Percentiles rank a stretch among this genome's conserved stretches.
Conservation (phyloP, 1,139 yeast genomes). For the Groenewaldozyma auringiensis region DNA sequence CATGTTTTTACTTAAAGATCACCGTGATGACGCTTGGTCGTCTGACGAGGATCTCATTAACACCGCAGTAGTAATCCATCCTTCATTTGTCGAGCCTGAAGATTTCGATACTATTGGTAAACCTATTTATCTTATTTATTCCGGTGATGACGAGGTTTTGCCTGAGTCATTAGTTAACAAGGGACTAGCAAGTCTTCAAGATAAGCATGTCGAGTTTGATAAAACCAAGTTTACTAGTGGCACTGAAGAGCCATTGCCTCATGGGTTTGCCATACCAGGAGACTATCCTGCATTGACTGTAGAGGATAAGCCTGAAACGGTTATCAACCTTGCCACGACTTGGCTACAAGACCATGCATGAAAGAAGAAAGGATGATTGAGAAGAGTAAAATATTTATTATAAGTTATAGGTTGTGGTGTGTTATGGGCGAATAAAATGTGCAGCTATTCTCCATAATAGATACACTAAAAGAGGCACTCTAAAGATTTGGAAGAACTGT, state of each 20-base stretch:
- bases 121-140: slow-evolving; percentile 30
- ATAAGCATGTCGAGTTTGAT: slow-evolving; percentile 18
- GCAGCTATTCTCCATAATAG: slow-evolving; percentile 11
- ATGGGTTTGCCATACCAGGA: slow-evolving; percentile 37
- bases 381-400: background rate
- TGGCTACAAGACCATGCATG: slow-evolving; percentile 23
- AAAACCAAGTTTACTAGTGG: slow-evolving; percentile 16
- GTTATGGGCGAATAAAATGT: background rate
- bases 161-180: slow-evolving; percentile 19
- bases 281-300: slow-evolving; percentile 29
- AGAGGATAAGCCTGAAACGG: slow-evolving; percentile 29
- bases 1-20: slow-evolving; percentile 23
- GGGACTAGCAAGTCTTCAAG: slow-evolving; percentile 20
- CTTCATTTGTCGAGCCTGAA: slow-evolving; percentile 29
- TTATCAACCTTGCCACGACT: slow-evolving; percentile 18
- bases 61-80: slow-evolving; percentile 32
- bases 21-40: slow-evolving; percentile 23
- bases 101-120: slow-evolving; percentile 26
- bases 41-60: slow-evolving; percentile 26
- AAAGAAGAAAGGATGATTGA: background rate
- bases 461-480: slow-evolving; percentile 27
- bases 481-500: slow-evolving; percentile 29
- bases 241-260: slow-evolving; percentile 27
- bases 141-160: slow-evolving; percentile 28
- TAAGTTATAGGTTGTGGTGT: no score